Conservation (phyloP, 2,329 filamentous ascomycete genomes). For the Ambrosiella cleistominuta region DNA sequence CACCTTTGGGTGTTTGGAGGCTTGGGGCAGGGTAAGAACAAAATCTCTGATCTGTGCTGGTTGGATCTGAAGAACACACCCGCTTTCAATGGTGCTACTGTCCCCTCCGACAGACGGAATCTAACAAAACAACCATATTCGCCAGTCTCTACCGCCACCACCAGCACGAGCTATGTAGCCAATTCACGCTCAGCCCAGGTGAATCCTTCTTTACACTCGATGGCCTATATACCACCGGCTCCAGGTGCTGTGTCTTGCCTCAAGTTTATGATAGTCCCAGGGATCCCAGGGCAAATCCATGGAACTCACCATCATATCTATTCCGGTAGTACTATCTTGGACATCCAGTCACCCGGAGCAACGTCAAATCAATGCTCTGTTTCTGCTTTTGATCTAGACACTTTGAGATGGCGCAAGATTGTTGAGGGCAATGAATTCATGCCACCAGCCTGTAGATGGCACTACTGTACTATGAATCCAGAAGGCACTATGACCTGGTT, state of each 20-base stretch:
- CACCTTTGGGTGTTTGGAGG: slow-evolving; percentile 95
- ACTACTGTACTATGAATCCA: slow-evolving; percentile 92
- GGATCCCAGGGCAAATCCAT: slow-evolving; percentile 72
- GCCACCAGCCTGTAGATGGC: slow-evolving; percentile 82
- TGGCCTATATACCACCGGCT: slow-evolving; percentile 63
- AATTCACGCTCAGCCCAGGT: slow-evolving; percentile 51
- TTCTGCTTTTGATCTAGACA: slow-evolving; percentile 72
- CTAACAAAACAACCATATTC: slow-evolving; percentile 17
- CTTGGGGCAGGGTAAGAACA: slow-evolving; percentile 90
- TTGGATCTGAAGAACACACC: slow-evolving; percentile 82
- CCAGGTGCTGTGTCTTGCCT: slow-evolving; percentile 80
- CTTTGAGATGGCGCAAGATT: slow-evolving; percentile 82
- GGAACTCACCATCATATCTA: slow-evolving; percentile 94
- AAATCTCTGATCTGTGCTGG: slow-evolving; percentile 93
- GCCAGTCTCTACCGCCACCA: slow-evolving; percentile 32
- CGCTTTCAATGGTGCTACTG: slow-evolving; percentile 54
- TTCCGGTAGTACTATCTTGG: slow-evolving; percentile 77
- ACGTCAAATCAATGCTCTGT: slow-evolving; percentile 79
- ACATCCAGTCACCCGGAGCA: slow-evolving; percentile 83
- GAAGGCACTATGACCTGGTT: slow-evolving; percentile 95
- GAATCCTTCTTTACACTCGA: slow-evolving; percentile 49
- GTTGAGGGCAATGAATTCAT: slow-evolving; percentile 92
- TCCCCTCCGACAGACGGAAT: slow-evolving; percentile 31
- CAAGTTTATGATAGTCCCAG: slow-evolving; percentile 73
- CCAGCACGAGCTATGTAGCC: slow-evolving; percentile 46